Conservation (phyloP, 495 filamentous ascomycete genomes). For the Penicillium simplicissimum region DNA sequence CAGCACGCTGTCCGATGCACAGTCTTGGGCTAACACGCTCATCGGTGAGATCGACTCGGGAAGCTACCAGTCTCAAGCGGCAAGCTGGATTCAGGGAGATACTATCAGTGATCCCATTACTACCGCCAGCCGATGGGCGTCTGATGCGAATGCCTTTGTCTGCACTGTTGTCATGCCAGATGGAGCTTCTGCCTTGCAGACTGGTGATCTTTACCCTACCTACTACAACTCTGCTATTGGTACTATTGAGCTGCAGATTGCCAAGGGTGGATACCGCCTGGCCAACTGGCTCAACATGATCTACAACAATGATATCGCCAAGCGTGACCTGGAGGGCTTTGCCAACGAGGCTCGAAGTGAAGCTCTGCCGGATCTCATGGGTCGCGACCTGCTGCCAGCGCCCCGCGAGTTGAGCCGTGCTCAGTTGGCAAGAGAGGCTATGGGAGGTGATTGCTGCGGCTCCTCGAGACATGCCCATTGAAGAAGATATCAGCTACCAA, state of each 20-base stretch:
- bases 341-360: constrained; percentile 8
- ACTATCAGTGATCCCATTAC: constrained; percentile 36
- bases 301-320: constrained; percentile 19
- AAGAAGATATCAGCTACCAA: neutral
- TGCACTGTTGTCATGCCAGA: constrained; percentile 53
- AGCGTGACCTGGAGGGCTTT: constrained; percentile 13
- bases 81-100: constrained; percentile 51
- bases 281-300: constrained; percentile 36
- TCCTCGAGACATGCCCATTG: constrained; percentile 19
- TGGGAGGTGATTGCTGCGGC: constrained; percentile 25
- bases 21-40: constrained; percentile 37
- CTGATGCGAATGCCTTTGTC: constrained; percentile 57
- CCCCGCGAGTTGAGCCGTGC: constrained; percentile 20
- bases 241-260: constrained; percentile 72
- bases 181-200: constrained; percentile 25
- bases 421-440: constrained; percentile 27
- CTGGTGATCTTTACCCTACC: constrained; percentile 39
- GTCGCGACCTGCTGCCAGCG: constrained; percentile 13
- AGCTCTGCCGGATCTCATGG: constrained; percentile 7
- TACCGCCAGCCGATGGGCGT: constrained; percentile 54
- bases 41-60: constrained; percentile 48
- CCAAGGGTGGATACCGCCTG: constrained; percentile 72
- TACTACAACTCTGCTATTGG: constrained; percentile 57
- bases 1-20: constrained; percentile 31
- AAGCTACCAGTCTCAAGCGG: constrained; percentile 44